Base-by-base conservation (phyloP, 2,329 filamentous ascomycete species). In the Fusarium sp. region DNA sequence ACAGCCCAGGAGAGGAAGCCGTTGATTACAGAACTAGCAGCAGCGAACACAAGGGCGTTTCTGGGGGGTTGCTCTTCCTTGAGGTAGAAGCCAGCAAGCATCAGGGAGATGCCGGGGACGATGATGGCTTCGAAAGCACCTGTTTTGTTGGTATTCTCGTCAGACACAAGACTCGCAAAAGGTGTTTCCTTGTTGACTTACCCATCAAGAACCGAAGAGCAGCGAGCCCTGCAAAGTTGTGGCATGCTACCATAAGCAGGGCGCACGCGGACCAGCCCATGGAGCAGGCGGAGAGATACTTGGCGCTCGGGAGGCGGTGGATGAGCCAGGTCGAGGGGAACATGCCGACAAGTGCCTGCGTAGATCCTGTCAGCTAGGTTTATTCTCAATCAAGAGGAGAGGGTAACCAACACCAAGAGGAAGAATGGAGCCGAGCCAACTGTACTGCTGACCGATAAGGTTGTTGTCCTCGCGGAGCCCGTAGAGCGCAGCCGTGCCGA, bases 381-480 rank as follows among this genome's bases (percentile, higher is more conserved):
- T 57, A 6, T 54, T 31, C 16, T 18, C 31, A 22, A 24, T 20
- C 20, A 6, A 10, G 11, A 16, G 18, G 10, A 24, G 16, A 33
- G 27, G 29, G 10, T 1, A 5, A 56, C 67, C 1, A 29, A 67
- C 68, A 60, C 68, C 64, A 0, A 70, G n/a, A 11, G 64, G 54
- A 4, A 70, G 35, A 24, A 70, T 67, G 6, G 54, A 62, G 18
- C 68, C 68, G 16, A 67, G 64, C 64, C 68, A 70, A 29, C 64
- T 67, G 52, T 70, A 70, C 29, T 70, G 58, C 27, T 70, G 64
- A 13, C 68, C 68, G 22, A 54, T 18, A 14, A 70, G 64, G 29
- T 52, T 58, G 37, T 63, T 67, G 35, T 70, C 68, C n/a, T 70
- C 59, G 5, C 52, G 37, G 8, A 70, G 57, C 5, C 64, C 64